Evolutionary conservation across 768 basidiomycete genomes (phyloP).

Genomic region (Rhodotorula toruloides): DNA sequence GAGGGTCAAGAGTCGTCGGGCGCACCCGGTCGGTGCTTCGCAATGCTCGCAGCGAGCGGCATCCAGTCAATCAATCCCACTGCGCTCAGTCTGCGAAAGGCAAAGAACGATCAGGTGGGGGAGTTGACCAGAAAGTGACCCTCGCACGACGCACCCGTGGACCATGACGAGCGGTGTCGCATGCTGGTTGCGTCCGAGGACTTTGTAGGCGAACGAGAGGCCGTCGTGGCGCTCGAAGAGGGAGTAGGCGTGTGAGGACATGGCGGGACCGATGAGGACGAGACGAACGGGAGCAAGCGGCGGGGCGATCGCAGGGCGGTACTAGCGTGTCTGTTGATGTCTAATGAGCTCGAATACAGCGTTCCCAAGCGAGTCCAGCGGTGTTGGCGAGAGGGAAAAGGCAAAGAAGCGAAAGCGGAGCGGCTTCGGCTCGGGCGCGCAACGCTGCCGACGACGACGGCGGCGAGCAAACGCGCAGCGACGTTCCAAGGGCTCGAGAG

Average conservation of each 20-base stretch:
- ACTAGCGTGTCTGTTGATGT: neutral
- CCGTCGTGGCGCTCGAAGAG: conserved; percentile 21
- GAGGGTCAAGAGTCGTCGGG: neutral
- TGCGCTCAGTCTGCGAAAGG: conserved; percentile 13
- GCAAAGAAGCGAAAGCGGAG: too few relatives aligned
- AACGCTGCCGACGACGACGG: too few relatives aligned
- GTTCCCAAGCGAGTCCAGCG: too few relatives aligned
- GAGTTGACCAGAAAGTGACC: too few relatives aligned
- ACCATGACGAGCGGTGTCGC: conserved; percentile 29
- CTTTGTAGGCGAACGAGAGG: conserved; percentile 27
- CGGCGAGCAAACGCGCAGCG: too few relatives aligned
- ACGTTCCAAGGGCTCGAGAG: too few relatives aligned
- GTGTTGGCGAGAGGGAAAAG: too few relatives aligned
- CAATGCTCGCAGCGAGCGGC: conserved; percentile 16
- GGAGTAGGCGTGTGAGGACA: conserved; percentile 6
- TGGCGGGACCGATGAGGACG: neutral
- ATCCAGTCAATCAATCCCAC: conserved; percentile 34
- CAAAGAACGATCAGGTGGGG: too few relatives aligned
- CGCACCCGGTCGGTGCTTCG: conserved; percentile 13
- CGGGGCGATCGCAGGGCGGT: neutral
- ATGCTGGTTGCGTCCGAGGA: conserved; percentile 1
- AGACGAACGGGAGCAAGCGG: neutral
- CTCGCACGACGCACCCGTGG: conserved; percentile 31
- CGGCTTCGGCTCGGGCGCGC: too few relatives aligned
- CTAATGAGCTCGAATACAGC: too few relatives aligned